Base-by-base conservation (phyloP, 768 basidiomycete genomes). In the Cystobasidium tubakii region DNA sequence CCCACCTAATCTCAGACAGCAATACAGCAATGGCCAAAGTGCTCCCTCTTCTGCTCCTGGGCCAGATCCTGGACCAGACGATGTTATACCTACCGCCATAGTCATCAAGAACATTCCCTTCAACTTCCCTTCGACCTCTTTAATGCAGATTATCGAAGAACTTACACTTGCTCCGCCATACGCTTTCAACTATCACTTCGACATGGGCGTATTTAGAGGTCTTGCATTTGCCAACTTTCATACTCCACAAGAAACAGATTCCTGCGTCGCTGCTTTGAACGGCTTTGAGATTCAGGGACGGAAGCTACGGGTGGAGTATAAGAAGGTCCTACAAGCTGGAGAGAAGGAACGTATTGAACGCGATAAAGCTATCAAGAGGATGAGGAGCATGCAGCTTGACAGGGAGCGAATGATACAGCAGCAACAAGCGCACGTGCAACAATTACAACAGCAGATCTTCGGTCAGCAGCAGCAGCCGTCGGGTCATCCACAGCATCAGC, bases 51-150 rank as follows among this genome's bases (percentile, higher is more conserved):
- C 46, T 10, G 57, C 57, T 62, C 34, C 57, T 19, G 34, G 34
- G 15, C 34, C 34, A 10, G 63, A 25, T 10, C 17, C 12, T 55
- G 66, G 29, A 19, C 19, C 54, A 19, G 75, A 75, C 44, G 75
- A 75, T 81, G 86, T 96, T 81, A 98, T 98, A 83, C 95, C 95
- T 70, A 98, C 94, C 12, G 96, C 96, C 69, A 97, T 99, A 80
- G 96, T 99, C 81, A 97, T 99, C 82, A 99, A 99, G 87, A 97
- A 97, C 85, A 99, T 99, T 84, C 95, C 95, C 77, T 99, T 99
- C 85, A 93, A 93, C 79, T 92, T 97, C 77, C 91, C 93, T 83
- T 89, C 91, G 80, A 95, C 98, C 84, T 91, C 91, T 54, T 87
- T 99, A 78, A 88, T 98, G 80, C 89, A 90, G 83, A 92, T 97